Percentiles rank a stretch among this genome's conserved stretches.
Conservation (phyloP, 805 yeast species). For the Wickerhamomyces sydowiorum region DNA sequence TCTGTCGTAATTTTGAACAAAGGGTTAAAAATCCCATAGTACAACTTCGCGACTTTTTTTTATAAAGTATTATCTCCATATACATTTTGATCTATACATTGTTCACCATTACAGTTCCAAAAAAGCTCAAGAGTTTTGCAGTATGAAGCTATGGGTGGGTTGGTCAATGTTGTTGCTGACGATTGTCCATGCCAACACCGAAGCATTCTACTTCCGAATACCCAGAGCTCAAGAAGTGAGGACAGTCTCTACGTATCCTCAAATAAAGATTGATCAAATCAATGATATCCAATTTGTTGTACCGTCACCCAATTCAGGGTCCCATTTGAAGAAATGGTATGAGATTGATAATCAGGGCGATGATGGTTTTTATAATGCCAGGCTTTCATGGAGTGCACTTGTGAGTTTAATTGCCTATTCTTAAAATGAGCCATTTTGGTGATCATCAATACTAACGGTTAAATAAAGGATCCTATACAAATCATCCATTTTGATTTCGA, state of each 20-base stretch:
- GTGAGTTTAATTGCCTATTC: too few species aligned
- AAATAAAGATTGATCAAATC: neutral
- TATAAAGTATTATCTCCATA: too few species aligned
- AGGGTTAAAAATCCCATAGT: too few species aligned
- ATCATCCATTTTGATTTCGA: neutral
- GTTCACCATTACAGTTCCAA: too few species aligned
- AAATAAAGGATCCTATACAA: neutral
- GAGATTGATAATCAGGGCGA: neutral
- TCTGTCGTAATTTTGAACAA: too few species aligned
- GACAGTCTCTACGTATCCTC: neutral
- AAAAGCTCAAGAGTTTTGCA: too few species aligned
- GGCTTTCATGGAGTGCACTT: constrained; percentile 1
- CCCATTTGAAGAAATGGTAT: neutral
- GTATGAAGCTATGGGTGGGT: too few species aligned
- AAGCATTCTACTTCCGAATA: neutral
- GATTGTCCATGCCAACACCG: neutral
- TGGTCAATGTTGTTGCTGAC: neutral
- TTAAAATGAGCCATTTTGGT: too few species aligned
- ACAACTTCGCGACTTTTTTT: too few species aligned
- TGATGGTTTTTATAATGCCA: neutral
- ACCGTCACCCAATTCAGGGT: neutral
- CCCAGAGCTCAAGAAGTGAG: neutral
- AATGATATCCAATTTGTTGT: neutral
- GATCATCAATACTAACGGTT: neutral
- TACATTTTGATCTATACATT: too few species aligned